Evolutionary conservation across 208 protist genomes (phyloP).

Genomic region (Entamoeba invadens): DNA sequence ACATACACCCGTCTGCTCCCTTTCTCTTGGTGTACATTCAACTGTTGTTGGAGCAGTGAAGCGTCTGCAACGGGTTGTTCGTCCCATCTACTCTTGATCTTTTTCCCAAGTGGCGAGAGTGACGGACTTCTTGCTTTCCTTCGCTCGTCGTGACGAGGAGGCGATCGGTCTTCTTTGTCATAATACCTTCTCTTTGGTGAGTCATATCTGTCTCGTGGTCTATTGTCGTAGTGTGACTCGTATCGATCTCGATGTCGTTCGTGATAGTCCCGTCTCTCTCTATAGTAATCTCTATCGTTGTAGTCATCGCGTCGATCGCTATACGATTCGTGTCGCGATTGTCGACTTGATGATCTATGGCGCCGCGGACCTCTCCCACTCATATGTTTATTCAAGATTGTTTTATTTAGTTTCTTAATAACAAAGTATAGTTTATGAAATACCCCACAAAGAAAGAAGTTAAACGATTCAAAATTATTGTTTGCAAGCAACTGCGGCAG

Average conservation of each 20-base stretch:
- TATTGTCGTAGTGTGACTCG: neutral
- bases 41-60: neutral
- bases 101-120: neutral
- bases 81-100: neutral
- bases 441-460: too few species aligned
- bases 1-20: neutral
- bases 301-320: neutral
- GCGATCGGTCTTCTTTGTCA: neutral
- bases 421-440: too few species aligned
- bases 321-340: neutral
- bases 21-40: neutral
- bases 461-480: too few species aligned
- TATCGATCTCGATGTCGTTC: neutral
- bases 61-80: neutral
- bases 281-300: neutral
- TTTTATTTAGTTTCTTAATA: too few species aligned
- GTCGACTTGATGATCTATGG: neutral
- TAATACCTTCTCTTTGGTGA: neutral
- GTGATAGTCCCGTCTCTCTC: neutral
- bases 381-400: neutral
- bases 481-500: neutral
- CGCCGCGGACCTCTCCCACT: too few species aligned
- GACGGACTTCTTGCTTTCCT: neutral
- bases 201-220: neutral
- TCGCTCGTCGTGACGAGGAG: neutral